Percentiles rank a stretch among this genome's conserved stretches.
These are phyloP conservation scores for Metschnikowia shivogae DNA, from an alignment of 805 yeast genomes.

Conservation along the genomic window DNA sequence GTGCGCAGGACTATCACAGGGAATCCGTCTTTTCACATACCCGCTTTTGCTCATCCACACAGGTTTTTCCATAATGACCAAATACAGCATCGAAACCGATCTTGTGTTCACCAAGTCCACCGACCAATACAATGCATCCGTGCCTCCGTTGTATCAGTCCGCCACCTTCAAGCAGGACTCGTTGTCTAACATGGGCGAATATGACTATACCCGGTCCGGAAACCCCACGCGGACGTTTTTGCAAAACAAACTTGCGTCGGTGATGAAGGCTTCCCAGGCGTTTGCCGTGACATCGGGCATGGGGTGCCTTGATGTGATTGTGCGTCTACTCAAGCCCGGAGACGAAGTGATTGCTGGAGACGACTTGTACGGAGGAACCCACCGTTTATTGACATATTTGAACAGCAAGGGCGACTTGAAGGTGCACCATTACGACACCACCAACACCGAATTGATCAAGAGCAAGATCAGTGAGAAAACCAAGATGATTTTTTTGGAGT, in stretches of 20 bases:
- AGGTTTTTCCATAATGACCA: slow-evolving; percentile 4
- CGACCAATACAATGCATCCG: slow-evolving; percentile 76
- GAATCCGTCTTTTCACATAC: not conserved
- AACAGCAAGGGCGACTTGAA: slow-evolving; percentile 58
- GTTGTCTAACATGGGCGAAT: slow-evolving; percentile 65
- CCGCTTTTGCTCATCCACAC: not conserved
- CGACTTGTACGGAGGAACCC: slow-evolving; percentile 92
- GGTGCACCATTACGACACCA: slow-evolving; percentile 78
- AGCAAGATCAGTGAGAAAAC: slow-evolving; percentile 54
- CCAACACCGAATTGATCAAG: slow-evolving; percentile 59
- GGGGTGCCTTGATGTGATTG: slow-evolving; percentile 86
- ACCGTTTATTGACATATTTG: slow-evolving; percentile 74
- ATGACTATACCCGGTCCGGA: slow-evolving; percentile 83
- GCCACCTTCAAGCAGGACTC: slow-evolving; percentile 90
- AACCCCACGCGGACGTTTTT: slow-evolving; percentile 85
- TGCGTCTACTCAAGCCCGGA: slow-evolving; percentile 71
- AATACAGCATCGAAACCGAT: slow-evolving; percentile 63
- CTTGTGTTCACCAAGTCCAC: slow-evolving; percentile 54
- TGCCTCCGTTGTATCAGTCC: slow-evolving; percentile 85
- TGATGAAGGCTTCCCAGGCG: slow-evolving; percentile 74
- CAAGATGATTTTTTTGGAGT: slow-evolving; percentile 78
- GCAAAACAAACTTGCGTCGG: slow-evolving; percentile 71
- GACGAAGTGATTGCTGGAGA: slow-evolving; percentile 92
- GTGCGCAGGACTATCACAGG: slow-evolving; percentile 2
- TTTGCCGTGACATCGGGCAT: slow-evolving; percentile 88